phyloP scores from a whole-genome alignment of 208 protist species.

The Porcisia hertigi region DNA sequence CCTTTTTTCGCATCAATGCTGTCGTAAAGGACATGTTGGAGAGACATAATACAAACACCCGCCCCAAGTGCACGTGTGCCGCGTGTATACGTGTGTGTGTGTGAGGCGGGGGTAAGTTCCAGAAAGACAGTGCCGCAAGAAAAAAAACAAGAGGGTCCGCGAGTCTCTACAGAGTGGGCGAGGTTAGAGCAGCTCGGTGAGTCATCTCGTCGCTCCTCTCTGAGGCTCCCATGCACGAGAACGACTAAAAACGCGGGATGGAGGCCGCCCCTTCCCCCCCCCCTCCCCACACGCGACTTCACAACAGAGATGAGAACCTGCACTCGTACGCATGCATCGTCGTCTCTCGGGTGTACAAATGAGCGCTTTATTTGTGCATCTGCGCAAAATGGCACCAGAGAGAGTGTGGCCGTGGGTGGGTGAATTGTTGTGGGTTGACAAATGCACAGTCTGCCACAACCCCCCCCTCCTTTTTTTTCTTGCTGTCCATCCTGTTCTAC shows the following conservation, averaged over 20 bases:
- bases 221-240: background rate
- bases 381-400: background rate
- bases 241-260: background rate
- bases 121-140: too few species aligned
- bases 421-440: background rate
- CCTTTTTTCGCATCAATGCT: too few species aligned
- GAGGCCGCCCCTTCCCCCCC: background rate
- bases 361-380: background rate
- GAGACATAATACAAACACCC: too few species aligned
- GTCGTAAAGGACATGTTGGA: too few species aligned
- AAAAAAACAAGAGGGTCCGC: background rate
- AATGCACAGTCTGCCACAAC: background rate
- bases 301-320: background rate
- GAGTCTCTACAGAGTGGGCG: background rate
- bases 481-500: background rate
- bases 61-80: too few species aligned
- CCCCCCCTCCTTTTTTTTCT: background rate
- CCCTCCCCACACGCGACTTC: background rate
- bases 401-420: background rate
- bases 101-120: background rate
- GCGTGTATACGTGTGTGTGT: too few species aligned
- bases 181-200: background rate
- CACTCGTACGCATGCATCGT: background rate
- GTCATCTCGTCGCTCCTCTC: background rate
- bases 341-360: background rate